Percentiles rank a stretch among this genome's conserved stretches.
Evolutionary conservation across 1,139 yeast species (phyloP).

Genomic region (Saccharomycopsis phalli): DNA sequence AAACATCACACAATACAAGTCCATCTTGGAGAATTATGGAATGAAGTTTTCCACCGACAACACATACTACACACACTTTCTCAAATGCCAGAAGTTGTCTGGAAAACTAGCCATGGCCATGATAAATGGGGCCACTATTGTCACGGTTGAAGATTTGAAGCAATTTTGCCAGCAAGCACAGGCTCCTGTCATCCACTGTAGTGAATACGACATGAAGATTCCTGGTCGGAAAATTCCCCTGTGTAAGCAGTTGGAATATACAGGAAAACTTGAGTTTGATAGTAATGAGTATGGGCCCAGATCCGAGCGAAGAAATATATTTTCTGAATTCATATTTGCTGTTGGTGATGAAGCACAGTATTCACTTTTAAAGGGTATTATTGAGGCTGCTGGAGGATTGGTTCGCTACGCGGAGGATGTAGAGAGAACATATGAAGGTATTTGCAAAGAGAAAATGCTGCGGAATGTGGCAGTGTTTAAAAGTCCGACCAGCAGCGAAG

Average conservation of each 20-base stretch:
- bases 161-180: not conserved
- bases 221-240: constrained; percentile 4
- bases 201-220: constrained; percentile 1
- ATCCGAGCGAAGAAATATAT: constrained; percentile 2
- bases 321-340: constrained; percentile 5
- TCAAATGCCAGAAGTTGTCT: constrained; percentile 9
- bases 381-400: constrained; percentile 12
- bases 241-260: constrained; percentile 9
- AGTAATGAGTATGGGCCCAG: constrained; percentile 1
- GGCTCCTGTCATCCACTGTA: not conserved
- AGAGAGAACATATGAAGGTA: not conserved
- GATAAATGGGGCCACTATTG: constrained; percentile 8
- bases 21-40: not conserved
- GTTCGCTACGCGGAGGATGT: constrained; percentile 3
- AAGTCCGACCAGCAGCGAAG: constrained; percentile 5
- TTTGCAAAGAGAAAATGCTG: not conserved
- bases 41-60: not conserved
- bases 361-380: constrained; percentile 3
- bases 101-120: constrained; percentile 13
- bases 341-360: constrained; percentile 6
- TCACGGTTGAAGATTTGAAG: constrained; percentile 1
- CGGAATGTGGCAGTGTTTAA: constrained; percentile 1
- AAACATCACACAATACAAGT: not conserved
- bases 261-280: constrained; percentile 3
- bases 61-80: constrained; percentile 8